phyloP scores from a whole-genome alignment of 306 rosid species.

The Sphenostylis stenocarpa region DNA sequence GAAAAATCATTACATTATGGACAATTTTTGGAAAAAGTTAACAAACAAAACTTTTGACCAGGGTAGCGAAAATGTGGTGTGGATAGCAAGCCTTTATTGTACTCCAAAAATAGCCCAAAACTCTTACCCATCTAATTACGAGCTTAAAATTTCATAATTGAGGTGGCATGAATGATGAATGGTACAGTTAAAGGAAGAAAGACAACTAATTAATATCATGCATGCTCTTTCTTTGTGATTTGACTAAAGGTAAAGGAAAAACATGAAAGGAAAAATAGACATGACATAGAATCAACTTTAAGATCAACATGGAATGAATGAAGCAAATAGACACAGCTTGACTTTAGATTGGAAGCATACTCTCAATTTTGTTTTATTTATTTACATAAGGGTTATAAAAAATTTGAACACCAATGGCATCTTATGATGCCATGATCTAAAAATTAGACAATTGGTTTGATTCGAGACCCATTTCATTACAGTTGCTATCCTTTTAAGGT shows the following conservation, averaged over 20 bases:
- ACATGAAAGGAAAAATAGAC: background rate
- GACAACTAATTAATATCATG: background rate
- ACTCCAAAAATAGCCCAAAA: background rate
- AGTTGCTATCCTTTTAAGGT: background rate
- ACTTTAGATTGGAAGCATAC: constrained; percentile 9
- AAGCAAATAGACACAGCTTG: background rate
- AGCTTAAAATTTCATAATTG: background rate
- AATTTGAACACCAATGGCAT: too few species aligned
- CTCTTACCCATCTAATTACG: background rate
- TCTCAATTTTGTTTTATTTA: too few species aligned
- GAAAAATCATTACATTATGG: too few species aligned
- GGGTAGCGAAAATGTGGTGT: too few species aligned
- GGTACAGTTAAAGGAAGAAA: background rate
- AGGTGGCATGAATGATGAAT: background rate
- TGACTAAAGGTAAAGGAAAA: background rate
- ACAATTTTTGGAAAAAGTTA: too few species aligned
- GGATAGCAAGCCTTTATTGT: too few species aligned
- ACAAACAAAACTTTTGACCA: too few species aligned
- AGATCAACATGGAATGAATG: background rate
- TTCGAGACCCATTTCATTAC: background rate
- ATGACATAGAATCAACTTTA: background rate
- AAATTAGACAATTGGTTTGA: constrained; percentile 14
- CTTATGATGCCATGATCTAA: constrained; percentile 3
- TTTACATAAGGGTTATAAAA: too few species aligned
- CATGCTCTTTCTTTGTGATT: background rate